phyloP scores from a whole-genome alignment of 2,329 filamentous ascomycete genomes.

The Aspergillus awamori region DNA sequence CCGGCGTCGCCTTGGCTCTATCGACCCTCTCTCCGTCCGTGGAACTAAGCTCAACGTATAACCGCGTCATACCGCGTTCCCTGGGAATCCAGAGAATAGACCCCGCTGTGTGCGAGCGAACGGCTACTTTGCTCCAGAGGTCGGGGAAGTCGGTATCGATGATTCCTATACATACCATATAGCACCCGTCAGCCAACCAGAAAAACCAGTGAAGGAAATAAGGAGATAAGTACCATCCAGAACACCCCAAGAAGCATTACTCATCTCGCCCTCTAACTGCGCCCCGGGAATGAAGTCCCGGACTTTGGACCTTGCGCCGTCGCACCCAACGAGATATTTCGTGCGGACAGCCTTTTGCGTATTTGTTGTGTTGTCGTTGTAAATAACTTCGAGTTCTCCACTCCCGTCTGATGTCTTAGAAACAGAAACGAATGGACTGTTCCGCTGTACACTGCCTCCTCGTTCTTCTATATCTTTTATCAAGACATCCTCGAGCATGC shows the following conservation, averaged over 20 bases:
- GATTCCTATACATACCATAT: slow-evolving; percentile 25
- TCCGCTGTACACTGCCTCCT: slow-evolving; percentile 65
- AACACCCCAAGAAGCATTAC: slow-evolving; percentile 69
- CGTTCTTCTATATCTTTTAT: slow-evolving; percentile 69
- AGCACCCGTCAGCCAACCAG: too few relatives aligned
- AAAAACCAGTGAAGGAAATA: background rate
- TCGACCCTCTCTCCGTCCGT: slow-evolving; percentile 32
- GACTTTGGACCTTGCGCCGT: slow-evolving; percentile 72
- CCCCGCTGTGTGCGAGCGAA: slow-evolving; percentile 68
- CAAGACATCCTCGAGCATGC: slow-evolving; percentile 73
- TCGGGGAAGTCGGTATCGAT: slow-evolving; percentile 74
- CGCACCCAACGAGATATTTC: slow-evolving; percentile 70
- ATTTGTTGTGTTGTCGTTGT: slow-evolving; percentile 41
- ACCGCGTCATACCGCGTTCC: slow-evolving; percentile 71
- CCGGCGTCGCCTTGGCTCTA: slow-evolving; percentile 53
- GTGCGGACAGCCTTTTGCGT: slow-evolving; percentile 52
- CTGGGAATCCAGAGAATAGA: slow-evolving; percentile 75
- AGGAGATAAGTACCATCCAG: slow-evolving; percentile 60
- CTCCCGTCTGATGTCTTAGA: slow-evolving; percentile 31
- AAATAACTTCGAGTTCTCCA: slow-evolving; percentile 47
- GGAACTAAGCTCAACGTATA: slow-evolving; percentile 51
- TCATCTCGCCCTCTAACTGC: slow-evolving; percentile 51
- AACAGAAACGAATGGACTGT: slow-evolving; percentile 64
- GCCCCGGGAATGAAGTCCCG: slow-evolving; percentile 63
- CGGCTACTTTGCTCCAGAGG: slow-evolving; percentile 72